Base-by-base conservation (phyloP, 164 flowering plant genomes). In the Cinnamomum chago region DNA sequence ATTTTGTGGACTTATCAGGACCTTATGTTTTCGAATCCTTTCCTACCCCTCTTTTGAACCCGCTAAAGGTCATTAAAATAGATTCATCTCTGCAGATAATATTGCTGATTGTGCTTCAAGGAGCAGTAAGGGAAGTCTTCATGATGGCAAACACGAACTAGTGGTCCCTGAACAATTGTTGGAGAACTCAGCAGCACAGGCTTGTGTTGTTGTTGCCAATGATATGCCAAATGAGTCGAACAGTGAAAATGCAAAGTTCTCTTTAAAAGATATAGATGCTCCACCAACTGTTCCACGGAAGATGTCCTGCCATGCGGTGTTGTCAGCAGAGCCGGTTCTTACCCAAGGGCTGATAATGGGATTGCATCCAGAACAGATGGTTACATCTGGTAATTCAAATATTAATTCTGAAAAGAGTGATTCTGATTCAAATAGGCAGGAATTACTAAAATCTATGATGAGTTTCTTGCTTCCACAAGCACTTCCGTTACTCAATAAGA, bases 401-500 rank as follows among this genome's bases (percentile, higher is more conserved):
- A 65, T 51, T 58, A 70, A 75, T 79, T 84, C 89, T 64, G 88
- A 86, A 68, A 91, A 76, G 73, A 83, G 80, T 84, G 88, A 84
- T 62, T 80, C 69, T 84, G 98, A 92, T 83, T 88, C 91, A 50
- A 81, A 77, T 78, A 90, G 93, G 74, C 86, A 90, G 69, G 99
- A 91, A 15, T 77, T 87, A 60, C 78, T 88, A 76, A 88, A 84
- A 65, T 87, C 95, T 73, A 92, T 96, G 98, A 90, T 96, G 91
- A 76, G 86, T 73, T 47, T 91, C 67, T 84, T 94, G 70, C 97
- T 96, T 81, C 99, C 99, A 24, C 94, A 84, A 86, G 97, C 97
- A 52, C 77, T 96, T 72, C 98, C 99, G 76, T 79, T 94, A 65
- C 89, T 96, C 35, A 83, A 83, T 80, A 84, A 82, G 78, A 71